Percentiles rank a stretch among this genome's conserved stretches.
These are phyloP conservation scores for Cystobasidium sp. DNA, from an alignment of 1,284 basidiomycete genomes.

Conservation along the genomic window DNA sequence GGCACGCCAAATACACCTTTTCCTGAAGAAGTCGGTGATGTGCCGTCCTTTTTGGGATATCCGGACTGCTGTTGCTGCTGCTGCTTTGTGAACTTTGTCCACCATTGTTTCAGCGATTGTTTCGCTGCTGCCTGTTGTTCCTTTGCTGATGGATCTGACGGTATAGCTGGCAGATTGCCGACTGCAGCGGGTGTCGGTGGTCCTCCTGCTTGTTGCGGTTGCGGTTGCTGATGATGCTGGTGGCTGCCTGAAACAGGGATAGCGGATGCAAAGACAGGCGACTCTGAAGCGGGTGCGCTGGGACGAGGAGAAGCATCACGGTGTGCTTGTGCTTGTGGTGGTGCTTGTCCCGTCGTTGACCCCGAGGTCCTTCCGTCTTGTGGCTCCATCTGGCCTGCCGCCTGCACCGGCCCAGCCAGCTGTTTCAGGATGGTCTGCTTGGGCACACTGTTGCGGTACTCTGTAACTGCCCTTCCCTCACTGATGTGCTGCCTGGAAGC, in stretches of 20 bases:
- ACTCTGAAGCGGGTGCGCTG: background rate
- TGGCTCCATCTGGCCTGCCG: conserved; percentile 2
- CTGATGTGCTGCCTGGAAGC: background rate
- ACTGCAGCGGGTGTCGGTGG: background rate
- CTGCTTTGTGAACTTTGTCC: conserved; percentile 49
- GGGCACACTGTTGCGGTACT: background rate
- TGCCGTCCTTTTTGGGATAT: background rate
- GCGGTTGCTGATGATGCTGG: background rate
- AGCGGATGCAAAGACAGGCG: background rate
- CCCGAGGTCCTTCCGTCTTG: background rate
- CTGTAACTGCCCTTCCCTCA: background rate
- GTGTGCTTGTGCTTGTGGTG: background rate
- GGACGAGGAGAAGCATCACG: background rate
- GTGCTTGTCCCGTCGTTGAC: background rate
- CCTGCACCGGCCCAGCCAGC: background rate
- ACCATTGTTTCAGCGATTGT: conserved; percentile 48
- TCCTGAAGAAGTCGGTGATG: background rate
- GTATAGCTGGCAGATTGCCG: conserved; percentile 10
- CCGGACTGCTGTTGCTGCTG: conserved; percentile 12
- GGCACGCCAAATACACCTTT: conserved; percentile 78
- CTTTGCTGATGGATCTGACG: conserved; percentile 35
- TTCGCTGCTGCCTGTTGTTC: conserved; percentile 46
- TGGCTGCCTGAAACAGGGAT: background rate
- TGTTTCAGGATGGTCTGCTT: background rate
- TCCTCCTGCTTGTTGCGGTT: background rate